These are phyloP conservation scores for Ricinus communis DNA, from an alignment of 345 rosid species.

Conservation along the genomic window DNA sequence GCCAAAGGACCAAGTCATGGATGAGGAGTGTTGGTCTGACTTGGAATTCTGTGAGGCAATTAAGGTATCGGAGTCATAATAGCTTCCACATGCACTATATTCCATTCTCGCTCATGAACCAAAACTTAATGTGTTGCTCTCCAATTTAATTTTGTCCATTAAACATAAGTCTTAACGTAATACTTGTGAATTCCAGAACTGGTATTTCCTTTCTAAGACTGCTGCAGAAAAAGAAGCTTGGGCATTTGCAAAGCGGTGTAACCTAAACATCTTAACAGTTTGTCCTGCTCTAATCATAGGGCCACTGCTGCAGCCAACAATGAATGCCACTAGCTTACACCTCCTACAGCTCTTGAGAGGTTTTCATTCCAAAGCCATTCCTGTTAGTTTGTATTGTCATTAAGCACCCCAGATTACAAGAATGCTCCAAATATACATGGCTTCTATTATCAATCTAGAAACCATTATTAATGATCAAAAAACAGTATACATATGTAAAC, in stretches of 20 bases:
- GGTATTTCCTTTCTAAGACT: constrained; percentile 43
- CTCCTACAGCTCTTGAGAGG: constrained; percentile 43
- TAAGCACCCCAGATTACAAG: no score
- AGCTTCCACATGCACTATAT: not conserved
- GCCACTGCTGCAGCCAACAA: constrained; percentile 55
- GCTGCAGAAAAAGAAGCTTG: constrained; percentile 45
- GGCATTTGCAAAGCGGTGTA: constrained; percentile 38
- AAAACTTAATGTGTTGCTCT: not conserved
- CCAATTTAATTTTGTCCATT: not conserved
- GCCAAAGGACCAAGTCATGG: constrained; percentile 29
- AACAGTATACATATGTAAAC: no score
- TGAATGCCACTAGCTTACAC: constrained; percentile 46
- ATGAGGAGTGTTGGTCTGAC: constrained; percentile 38
- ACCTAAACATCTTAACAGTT: constrained; percentile 41
- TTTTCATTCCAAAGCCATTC: constrained; percentile 8
- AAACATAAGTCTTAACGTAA: not conserved
- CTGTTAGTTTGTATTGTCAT: not conserved
- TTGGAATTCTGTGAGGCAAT: constrained; percentile 31
- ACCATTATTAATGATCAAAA: no score
- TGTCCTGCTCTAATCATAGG: constrained; percentile 53
- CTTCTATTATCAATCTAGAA: no score
- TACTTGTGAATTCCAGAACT: constrained; percentile 19
- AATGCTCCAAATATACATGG: no score
- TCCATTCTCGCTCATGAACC: not conserved
- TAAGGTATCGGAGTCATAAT: constrained; percentile 16